Conservation (phyloP, 1,284 basidiomycete species). For the Xerocomus nothofagi region DNA sequence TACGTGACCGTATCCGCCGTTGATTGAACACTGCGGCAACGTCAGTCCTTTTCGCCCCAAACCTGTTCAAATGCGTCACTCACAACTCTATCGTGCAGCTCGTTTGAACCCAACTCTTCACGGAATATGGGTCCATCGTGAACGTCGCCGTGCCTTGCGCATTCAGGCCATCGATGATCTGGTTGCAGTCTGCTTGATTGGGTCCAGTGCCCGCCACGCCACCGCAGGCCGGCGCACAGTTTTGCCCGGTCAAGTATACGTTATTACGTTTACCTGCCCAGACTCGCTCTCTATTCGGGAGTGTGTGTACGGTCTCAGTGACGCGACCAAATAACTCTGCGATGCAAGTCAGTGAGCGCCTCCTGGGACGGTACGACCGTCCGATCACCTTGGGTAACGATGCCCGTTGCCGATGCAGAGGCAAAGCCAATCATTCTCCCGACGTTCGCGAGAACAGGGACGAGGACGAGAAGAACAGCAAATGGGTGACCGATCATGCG, state of each 20-base stretch:
- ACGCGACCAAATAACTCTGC: not conserved
- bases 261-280: not conserved
- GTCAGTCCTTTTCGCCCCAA: not conserved
- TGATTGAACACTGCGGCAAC: constrained; percentile 5
- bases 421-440: not conserved
- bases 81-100: constrained; percentile 12
- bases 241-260: constrained; percentile 2
- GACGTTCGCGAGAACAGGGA: not conserved
- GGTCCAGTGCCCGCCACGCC: constrained; percentile 4
- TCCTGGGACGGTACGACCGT: not conserved
- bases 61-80: not conserved
- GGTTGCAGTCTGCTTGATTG: constrained; percentile 11
- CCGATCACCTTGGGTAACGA: not conserved
- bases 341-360: not conserved
- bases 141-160: not conserved
- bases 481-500: not conserved
- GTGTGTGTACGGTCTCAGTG: not conserved
- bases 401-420: not conserved
- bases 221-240: constrained; percentile 1
- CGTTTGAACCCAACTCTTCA: constrained; percentile 6
- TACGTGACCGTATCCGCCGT: constrained; percentile 13
- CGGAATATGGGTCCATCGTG: constrained; percentile 3
- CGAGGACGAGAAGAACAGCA: not conserved
- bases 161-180: constrained; percentile 6
- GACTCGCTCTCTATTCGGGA: not conserved